Base-by-base conservation (phyloP, 495 filamentous ascomycete genomes). In the Penicillium manginii region DNA sequence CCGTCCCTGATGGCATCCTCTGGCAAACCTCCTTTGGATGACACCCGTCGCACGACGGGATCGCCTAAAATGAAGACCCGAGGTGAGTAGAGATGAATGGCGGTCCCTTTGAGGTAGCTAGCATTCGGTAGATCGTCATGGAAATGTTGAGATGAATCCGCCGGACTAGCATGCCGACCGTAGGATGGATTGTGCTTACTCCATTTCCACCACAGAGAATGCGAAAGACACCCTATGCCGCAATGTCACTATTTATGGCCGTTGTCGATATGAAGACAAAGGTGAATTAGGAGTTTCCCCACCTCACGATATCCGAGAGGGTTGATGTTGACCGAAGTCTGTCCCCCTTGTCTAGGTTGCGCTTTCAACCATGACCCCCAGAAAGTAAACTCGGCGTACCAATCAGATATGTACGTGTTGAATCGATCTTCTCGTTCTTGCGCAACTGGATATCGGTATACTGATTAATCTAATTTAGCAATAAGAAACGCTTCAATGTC, bases 161-260 rank as follows among this genome's bases (percentile, higher is more conserved):
- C 43, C 19, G 50, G 53, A 55, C 49, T 49, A 19, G n/a, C 6
- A 37, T 23, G 50, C 50, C 53, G 51, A 39, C 40, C 29, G 3
- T 32, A 40, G 31, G 35, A 51, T 45, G 54, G 21, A 52, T n/a
- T 2, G 32, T 39, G 55, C 62, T 60, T 10, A 63, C 43, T 50
- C 26, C 29, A 17, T 47, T 46, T 57, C 26, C 22, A 56, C 32
- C 46, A 29, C 54, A 87, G 86, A 88, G 66, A 85, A 84, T 66
- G 78, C 88, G 54, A 96, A 93, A 73, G 92, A 93, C 63, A 96
- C 91, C 0, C 80, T 94, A 23, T 98, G 93, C 76, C 87, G 93
- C 61, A 97, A 98, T 73, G 87, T 98, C 12, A 84, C 91, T 37
- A 96, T 98, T 58, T 97, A 96, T 72, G 93, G 93, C 29, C 87